Evolutionary conservation across 2,329 filamentous ascomycete species (phyloP), one percentile per base, ranked within the genome.

Genomic region (Xylariaceae sp.): DNA sequence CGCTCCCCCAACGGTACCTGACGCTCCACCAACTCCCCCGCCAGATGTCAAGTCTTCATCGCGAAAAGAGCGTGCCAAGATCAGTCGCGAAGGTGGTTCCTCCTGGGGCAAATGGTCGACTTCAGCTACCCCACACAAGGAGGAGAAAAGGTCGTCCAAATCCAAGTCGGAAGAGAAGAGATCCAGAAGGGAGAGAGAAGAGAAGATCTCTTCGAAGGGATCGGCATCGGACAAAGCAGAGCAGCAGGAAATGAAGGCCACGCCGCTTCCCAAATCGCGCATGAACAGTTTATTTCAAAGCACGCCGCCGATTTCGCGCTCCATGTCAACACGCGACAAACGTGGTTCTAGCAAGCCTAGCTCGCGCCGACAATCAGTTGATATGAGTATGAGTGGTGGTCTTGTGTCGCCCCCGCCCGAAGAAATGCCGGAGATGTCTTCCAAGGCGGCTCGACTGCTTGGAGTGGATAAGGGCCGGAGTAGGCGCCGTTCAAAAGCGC

Each of bases 101-200:
- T 83, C 86, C 30, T 94, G 90, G 89, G 86, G 84, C 33, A 82
- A 83, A 66, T 92, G 87, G 87, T 81, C 80, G 15, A 78, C 82
- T 15, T 81, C 80, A 15, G 77, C 82, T 14, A 73, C 78, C 3
- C 69, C 75, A 71, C 55, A 64, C 59, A 62, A 71, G 66, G 81
- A 85, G 55, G 85, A 86, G 57, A 82, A 81, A 59, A 77, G 73
- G 54, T 62, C 66, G 18, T 64, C 83, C 0, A 86, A 80, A 62
- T 83, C 85, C 48, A 83, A 80, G 53, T 81, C 84, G 11, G 86
- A 89, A 48, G 83, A 83, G 58, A 76, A 77, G 56, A 84, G 61
- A 58, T 64, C 54, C 75, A 76, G 62, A 74, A 80, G 52, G 61
- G 83, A 87, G 36, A 81, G 78, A 61, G 85, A 87, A 54, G 82